Evolutionary conservation across 2,329 filamentous ascomycete species (phyloP).

Genomic region (Aspergillus cejpii): DNA sequence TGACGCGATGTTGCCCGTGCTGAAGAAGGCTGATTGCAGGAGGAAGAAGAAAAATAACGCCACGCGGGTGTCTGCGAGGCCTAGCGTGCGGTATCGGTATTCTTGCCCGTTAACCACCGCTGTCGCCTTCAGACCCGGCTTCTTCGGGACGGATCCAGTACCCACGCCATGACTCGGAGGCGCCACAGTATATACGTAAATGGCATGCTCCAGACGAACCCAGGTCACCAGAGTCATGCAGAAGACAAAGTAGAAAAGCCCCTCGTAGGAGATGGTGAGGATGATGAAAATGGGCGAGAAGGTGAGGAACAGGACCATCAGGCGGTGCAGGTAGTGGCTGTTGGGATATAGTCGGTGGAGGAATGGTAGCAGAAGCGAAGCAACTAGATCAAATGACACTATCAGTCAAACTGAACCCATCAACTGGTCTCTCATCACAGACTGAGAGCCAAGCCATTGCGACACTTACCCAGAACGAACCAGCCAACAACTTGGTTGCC

Average conservation of each 20-base stretch:
- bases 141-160: constrained; percentile 23
- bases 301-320: constrained; percentile 82
- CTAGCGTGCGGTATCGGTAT: constrained; percentile 58
- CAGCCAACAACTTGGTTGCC: constrained; percentile 87
- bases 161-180: constrained; percentile 6
- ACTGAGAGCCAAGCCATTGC: neutral
- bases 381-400: too few relatives aligned
- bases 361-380: constrained; percentile 71
- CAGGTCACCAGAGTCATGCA: constrained; percentile 74
- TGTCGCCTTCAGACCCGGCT: constrained; percentile 27
- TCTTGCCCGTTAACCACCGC: constrained; percentile 29
- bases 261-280: constrained; percentile 94
- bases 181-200: constrained; percentile 46
- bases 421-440: neutral
- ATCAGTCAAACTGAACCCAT: too few relatives aligned
- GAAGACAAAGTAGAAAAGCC: constrained; percentile 90
- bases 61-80: constrained; percentile 75
- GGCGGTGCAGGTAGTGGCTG: constrained; percentile 79
- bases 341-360: constrained; percentile 74
- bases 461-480: constrained; percentile 60
- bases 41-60: constrained; percentile 93
- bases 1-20: constrained; percentile 91
- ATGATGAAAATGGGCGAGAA: constrained; percentile 94
- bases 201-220: constrained; percentile 82
- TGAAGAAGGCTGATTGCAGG: constrained; percentile 93